These are phyloP conservation scores for Nasturtium officinale DNA, from an alignment of 345 rosid species.

Conservation along the genomic window DNA sequence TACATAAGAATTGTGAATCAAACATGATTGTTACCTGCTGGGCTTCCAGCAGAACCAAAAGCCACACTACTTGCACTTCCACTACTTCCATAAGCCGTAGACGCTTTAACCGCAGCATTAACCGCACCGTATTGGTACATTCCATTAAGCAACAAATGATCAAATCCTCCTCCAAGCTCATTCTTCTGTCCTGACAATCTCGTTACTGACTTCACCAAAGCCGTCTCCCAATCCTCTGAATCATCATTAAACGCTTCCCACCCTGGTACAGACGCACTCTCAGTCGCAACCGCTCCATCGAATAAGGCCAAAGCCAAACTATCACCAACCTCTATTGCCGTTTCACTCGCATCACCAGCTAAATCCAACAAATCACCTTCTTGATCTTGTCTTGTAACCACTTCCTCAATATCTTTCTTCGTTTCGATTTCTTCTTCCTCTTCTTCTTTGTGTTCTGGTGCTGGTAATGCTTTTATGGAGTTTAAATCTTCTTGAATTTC, in stretches of 20 bases:
- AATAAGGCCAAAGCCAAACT: conserved; percentile 63
- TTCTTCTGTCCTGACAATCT: conserved; percentile 44
- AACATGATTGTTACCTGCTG: conserved; percentile 27
- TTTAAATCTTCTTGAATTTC: conserved; percentile 49
- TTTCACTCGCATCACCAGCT: conserved; percentile 43
- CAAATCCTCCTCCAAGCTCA: conserved; percentile 48
- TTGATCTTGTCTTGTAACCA: conserved; percentile 35
- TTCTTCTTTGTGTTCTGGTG: conserved; percentile 46
- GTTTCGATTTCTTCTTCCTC: conserved; percentile 36
- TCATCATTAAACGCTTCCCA: conserved; percentile 72
- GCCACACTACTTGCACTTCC: conserved; percentile 78
- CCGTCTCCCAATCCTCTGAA: conserved; percentile 68
- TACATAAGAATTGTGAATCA: too few species aligned
- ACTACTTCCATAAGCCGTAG: conserved; percentile 38
- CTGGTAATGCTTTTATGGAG: conserved; percentile 58
- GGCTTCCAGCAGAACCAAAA: conserved; percentile 53
- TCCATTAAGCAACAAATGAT: conserved; percentile 43
- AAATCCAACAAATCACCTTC: conserved; percentile 64
- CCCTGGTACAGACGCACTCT: conserved; percentile 26
- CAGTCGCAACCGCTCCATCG: conserved; percentile 43
- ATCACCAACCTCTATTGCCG: conserved; percentile 38
- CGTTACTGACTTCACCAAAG: conserved; percentile 65
- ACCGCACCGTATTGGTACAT: conserved; percentile 45
- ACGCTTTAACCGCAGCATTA: conserved; percentile 14
- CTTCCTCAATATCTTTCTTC: conserved; percentile 18